A percentile compares a stretch with the other conserved stretches of the same genome.
These are phyloP conservation scores for Lanmaoa rubissima DNA, from an alignment of 768 basidiomycete species.

Conservation along the genomic window DNA sequence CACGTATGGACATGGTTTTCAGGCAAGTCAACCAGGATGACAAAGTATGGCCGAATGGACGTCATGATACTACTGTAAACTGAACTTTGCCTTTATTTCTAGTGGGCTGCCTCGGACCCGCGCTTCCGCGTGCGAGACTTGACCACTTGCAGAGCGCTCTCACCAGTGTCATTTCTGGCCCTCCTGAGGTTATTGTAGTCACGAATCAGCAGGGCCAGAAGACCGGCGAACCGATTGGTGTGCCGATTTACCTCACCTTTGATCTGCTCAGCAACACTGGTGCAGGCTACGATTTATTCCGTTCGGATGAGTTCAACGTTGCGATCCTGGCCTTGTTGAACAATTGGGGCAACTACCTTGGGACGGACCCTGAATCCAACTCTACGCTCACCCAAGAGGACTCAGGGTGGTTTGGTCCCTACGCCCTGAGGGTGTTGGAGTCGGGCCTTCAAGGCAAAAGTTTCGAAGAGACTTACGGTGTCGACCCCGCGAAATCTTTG, in stretches of 20 bases:
- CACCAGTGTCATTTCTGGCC: background rate
- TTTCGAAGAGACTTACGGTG: no score
- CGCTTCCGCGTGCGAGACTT: background rate
- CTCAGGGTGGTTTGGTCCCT: no score
- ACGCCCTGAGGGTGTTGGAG: no score
- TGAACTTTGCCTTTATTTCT: background rate
- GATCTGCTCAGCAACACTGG: conserved; percentile 25
- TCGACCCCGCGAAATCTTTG: no score
- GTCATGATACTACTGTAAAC: background rate
- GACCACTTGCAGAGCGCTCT: background rate
- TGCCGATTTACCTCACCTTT: conserved; percentile 16
- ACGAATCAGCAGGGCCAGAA: background rate
- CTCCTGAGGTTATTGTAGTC: background rate
- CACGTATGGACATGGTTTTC: background rate
- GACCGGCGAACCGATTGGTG: conserved; percentile 20
- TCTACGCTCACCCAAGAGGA: no score
- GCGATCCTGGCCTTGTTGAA: background rate
- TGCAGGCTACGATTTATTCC: conserved; percentile 19
- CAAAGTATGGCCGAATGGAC: background rate
- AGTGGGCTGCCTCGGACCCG: background rate
- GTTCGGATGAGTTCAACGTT: conserved; percentile 1
- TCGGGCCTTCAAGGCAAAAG: no score
- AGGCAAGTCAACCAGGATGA: background rate
- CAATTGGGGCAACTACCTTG: conserved; percentile 1
- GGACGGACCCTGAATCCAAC: no score